These are phyloP conservation scores for Flaveria brownii DNA, from an alignment of 129 eudicot genomes.

Conservation along the genomic window DNA sequence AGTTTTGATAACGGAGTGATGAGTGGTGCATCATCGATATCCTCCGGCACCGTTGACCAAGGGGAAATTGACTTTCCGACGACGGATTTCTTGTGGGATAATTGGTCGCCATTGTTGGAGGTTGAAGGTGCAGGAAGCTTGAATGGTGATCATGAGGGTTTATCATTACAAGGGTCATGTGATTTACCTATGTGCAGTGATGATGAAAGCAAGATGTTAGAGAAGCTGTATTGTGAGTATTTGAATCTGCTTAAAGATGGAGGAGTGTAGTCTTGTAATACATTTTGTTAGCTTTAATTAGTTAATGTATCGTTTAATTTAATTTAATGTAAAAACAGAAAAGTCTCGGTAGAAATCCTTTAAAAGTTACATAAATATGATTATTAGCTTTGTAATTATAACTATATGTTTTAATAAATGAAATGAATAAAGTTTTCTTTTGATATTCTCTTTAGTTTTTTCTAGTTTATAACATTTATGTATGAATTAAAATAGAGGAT, in stretches of 20 bases:
- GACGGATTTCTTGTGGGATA: conserved; percentile 6
- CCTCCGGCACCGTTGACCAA: neutral
- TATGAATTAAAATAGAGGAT: too few species aligned
- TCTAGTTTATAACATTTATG: too few species aligned
- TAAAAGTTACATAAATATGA: too few species aligned
- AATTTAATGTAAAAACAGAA: too few species aligned
- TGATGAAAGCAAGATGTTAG: conserved; percentile 26
- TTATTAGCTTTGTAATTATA: too few species aligned
- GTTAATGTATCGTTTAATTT: neutral
- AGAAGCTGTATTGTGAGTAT: conserved; percentile 27
- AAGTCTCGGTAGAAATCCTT: too few species aligned
- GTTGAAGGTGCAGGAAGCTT: conserved; percentile 12
- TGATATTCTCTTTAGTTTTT: too few species aligned
- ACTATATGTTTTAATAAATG: neutral
- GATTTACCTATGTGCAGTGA: conserved; percentile 1
- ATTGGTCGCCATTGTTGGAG: conserved; percentile 25
- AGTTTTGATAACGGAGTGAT: conserved; percentile 10
- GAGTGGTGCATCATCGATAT: conserved; percentile 22
- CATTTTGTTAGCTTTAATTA: neutral
- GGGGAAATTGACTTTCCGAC: neutral
- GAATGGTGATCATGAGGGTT: neutral
- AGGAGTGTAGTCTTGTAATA: neutral
- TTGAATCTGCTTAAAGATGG: conserved; percentile 29
- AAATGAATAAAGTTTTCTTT: too few species aligned
- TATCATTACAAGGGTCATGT: conserved; percentile 3